Evolutionary conservation across 202 grass and related monocot species (phyloP).

Genomic region (Schoenoplectus triqueter): DNA sequence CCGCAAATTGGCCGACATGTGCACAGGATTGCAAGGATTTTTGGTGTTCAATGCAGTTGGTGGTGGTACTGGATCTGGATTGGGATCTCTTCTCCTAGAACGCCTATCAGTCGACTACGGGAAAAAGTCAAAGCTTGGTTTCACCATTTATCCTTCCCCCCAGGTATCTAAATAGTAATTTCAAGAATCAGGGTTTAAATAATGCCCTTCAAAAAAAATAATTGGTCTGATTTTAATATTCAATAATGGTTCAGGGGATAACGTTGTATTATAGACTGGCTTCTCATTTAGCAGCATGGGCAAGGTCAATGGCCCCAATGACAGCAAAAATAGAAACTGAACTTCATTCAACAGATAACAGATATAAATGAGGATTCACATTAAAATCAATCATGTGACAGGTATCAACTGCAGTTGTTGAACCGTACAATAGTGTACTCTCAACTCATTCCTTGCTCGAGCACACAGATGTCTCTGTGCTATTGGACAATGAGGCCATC

Average conservation of each 20-base stretch:
- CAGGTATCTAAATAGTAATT: constrained; percentile 36
- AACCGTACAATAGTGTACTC: constrained; percentile 49
- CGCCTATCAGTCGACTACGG: constrained; percentile 52
- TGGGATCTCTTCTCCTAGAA: constrained; percentile 53
- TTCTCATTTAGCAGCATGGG: background rate
- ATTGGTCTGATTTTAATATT: background rate
- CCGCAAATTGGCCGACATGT: constrained; percentile 50
- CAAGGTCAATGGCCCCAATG: background rate
- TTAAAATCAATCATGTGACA: constrained; percentile 15
- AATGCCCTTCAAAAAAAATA: background rate
- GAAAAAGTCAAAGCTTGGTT: constrained; percentile 52
- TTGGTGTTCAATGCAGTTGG: constrained; percentile 52
- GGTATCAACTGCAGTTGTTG: constrained; percentile 48
- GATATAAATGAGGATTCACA: background rate
- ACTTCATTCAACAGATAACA: background rate
- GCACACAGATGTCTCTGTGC: constrained; percentile 47
- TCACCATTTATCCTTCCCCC: constrained; percentile 51
- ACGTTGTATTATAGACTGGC: background rate
- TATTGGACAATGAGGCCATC: constrained; percentile 52
- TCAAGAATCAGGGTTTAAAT: background rate
- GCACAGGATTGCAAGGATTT: constrained; percentile 52
- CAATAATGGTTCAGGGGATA: background rate
- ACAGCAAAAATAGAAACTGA: background rate
- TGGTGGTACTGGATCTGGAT: constrained; percentile 49
- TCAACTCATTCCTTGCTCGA: constrained; percentile 51